Evolutionary conservation across 1,284 basidiomycete genomes (phyloP).

Genomic region (Leccinum fallax): DNA sequence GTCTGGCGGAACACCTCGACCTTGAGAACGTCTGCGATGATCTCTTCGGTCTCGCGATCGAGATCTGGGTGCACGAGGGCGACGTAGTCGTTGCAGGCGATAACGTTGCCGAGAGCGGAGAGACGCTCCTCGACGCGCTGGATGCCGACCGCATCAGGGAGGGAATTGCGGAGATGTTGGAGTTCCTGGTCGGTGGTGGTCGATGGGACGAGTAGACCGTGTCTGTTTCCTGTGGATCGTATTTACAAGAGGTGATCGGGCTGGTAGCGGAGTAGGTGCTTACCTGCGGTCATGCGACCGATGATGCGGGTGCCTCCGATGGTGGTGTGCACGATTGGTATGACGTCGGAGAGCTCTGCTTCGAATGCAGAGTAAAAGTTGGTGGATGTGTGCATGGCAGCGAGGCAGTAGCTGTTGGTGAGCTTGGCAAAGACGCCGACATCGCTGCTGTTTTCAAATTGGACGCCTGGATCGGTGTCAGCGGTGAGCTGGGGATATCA

Average conservation of each 20-base stretch:
- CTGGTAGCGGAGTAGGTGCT: background rate
- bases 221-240: constrained; percentile 75
- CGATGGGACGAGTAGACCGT: constrained; percentile 94
- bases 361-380: constrained; percentile 99
- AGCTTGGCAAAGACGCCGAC: constrained; percentile 94
- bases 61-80: constrained; percentile 97
- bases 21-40: constrained; percentile 98
- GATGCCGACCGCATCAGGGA: constrained; percentile 90
- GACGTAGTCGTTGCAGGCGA: constrained; percentile 98
- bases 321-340: constrained; percentile 96
- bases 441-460: constrained; percentile 98
- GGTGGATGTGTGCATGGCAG: constrained; percentile 91
- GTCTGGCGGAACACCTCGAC: constrained; percentile 99
- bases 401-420: constrained; percentile 95
- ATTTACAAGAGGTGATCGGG: background rate
- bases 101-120: constrained; percentile 96
- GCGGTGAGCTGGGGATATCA: background rate
- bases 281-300: constrained; percentile 90
- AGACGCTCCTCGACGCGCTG: constrained; percentile 97
- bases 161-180: constrained; percentile 95
- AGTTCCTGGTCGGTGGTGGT: constrained; percentile 98
- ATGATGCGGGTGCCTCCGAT: constrained; percentile 96
- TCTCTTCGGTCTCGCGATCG: constrained; percentile 99
- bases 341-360: constrained; percentile 89
- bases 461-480: constrained; percentile 60